Evolutionary conservation across 306 rosid species (phyloP).

Genomic region (Neltuma alba): DNA sequence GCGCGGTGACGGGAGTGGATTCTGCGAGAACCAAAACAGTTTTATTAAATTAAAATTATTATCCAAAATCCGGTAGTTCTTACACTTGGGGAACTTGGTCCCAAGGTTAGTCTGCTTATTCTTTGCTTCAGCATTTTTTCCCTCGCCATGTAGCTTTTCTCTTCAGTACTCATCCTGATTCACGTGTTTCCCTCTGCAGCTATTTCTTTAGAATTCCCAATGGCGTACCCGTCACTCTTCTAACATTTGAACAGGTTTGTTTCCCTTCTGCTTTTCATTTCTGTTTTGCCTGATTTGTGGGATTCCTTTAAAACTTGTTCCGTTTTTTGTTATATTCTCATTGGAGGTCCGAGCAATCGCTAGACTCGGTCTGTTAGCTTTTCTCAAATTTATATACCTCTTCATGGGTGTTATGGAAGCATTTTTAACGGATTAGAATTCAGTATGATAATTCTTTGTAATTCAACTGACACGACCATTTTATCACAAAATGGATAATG

Average conservation of each 20-base stretch:
- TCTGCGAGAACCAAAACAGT: neutral
- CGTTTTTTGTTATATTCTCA: neutral
- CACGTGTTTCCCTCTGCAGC: constrained; percentile 22
- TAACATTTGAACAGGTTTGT: constrained; percentile 37
- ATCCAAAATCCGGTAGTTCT: neutral
- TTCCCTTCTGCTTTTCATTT: constrained; percentile 3
- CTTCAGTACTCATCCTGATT: neutral
- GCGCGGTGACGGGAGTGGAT: neutral
- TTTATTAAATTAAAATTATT: neutral
- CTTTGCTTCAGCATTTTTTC: constrained; percentile 41
- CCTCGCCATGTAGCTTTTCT: constrained; percentile 20
- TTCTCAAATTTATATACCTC: neutral
- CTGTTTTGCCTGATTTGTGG: neutral
- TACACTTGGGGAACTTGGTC: neutral
- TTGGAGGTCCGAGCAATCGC: neutral
- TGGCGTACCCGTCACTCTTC: neutral
- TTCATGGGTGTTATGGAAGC: neutral
- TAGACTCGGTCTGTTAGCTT: neutral
- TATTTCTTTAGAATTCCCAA: neutral
- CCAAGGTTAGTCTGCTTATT: constrained; percentile 27
- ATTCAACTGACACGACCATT: neutral
- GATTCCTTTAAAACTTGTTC: neutral
- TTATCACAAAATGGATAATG: neutral
- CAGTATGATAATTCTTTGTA: neutral
- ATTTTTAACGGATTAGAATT: neutral